phyloP scores from a whole-genome alignment of 805 yeast genomes.

The Cyberlindnera lachancei region DNA sequence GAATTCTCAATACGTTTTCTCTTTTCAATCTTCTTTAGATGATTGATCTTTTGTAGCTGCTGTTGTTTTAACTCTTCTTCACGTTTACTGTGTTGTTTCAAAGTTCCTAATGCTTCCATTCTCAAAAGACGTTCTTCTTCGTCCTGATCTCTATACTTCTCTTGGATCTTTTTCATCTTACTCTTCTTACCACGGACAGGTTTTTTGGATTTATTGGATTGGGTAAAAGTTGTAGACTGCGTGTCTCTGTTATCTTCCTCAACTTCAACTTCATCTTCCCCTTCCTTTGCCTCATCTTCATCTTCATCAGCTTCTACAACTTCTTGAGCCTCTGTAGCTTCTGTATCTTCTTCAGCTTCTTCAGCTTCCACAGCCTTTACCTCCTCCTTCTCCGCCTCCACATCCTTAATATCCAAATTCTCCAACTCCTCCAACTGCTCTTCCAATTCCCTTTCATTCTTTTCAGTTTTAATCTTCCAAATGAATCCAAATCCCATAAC shows the following conservation, averaged over 20 bases:
- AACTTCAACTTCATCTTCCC: conserved; percentile 11
- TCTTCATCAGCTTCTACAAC: conserved; percentile 6
- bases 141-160: conserved; percentile 86
- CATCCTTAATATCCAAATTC: conserved; percentile 11
- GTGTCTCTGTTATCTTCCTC: not conserved
- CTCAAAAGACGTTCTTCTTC: conserved; percentile 74
- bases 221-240: conserved; percentile 3
- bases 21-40: conserved; percentile 27
- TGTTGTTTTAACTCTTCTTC: conserved; percentile 29
- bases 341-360: conserved; percentile 11
- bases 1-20: conserved; percentile 32
- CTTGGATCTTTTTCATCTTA: conserved; percentile 72
- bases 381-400: conserved; percentile 5
- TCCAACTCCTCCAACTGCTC: conserved; percentile 18
- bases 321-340: conserved; percentile 2
- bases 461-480: conserved; percentile 61
- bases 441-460: conserved; percentile 32
- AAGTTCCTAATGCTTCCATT: conserved; percentile 78
- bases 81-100: conserved; percentile 45
- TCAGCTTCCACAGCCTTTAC: conserved; percentile 14
- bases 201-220: conserved; percentile 16
- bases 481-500: conserved; percentile 86
- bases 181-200: conserved; percentile 79
- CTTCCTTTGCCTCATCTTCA: conserved; percentile 1
- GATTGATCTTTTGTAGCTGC: conserved; percentile 25